A percentile compares a stretch with the other conserved stretches of the same genome.
Evolutionary conservation across 2,329 filamentous ascomycete genomes (phyloP).

Genomic region (Juglanconis sp.): DNA sequence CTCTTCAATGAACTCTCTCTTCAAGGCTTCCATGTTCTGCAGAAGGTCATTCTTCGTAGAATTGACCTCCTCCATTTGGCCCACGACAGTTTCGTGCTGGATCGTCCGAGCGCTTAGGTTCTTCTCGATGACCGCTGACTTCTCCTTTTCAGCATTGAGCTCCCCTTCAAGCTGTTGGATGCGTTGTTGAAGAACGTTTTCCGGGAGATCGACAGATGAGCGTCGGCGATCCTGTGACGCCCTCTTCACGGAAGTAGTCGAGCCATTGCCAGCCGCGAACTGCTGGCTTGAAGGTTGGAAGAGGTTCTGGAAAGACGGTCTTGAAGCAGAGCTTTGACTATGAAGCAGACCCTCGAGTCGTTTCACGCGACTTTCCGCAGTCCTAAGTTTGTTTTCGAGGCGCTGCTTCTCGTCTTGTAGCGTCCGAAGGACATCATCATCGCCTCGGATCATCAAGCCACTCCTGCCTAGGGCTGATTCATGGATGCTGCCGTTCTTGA

Average conservation of each 20-base stretch:
- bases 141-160: constrained; percentile 69
- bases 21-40: constrained; percentile 88
- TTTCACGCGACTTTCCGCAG: constrained; percentile 84
- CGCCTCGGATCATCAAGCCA: constrained; percentile 79
- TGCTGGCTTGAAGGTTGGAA: constrained; percentile 49
- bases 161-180: constrained; percentile 73
- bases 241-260: constrained; percentile 43
- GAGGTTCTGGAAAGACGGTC: constrained; percentile 51
- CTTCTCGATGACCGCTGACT: constrained; percentile 62
- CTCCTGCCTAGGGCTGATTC: constrained; percentile 86
- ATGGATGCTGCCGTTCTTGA: constrained; percentile 94
- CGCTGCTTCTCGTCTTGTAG: constrained; percentile 81
- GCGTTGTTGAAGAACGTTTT: constrained; percentile 42
- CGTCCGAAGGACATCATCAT: constrained; percentile 73
- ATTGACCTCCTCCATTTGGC: constrained; percentile 77
- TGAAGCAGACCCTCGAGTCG: constrained; percentile 91
- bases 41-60: constrained; percentile 92
- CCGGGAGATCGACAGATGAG: constrained; percentile 34
- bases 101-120: constrained; percentile 60
- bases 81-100: constrained; percentile 60
- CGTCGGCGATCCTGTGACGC: constrained; percentile 41
- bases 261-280: constrained; percentile 48
- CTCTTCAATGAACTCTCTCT: constrained; percentile 83
- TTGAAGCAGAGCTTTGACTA: constrained; percentile 64
- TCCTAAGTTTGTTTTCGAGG: constrained; percentile 70